Percentiles rank a stretch among this genome's conserved stretches.
Evolutionary conservation across 306 rosid species (phyloP).

Genomic region (Benincasa hispida): DNA sequence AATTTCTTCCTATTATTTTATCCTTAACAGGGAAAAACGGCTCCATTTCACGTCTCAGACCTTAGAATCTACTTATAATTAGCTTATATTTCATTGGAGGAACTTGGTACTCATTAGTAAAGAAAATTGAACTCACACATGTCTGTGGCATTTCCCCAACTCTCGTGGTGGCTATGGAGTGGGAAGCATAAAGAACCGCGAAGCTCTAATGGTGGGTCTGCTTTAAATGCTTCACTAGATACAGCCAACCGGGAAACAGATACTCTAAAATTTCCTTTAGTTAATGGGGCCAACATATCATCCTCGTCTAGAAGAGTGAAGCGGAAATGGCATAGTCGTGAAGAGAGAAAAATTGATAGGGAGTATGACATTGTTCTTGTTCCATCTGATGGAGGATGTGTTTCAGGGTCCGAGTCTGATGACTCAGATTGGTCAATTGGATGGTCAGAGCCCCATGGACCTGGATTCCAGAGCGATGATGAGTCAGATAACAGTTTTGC

Average conservation of each 20-base stretch:
- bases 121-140: constrained; percentile 14
- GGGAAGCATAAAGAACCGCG: constrained; percentile 70
- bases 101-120: constrained; percentile 1
- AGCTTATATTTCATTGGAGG: background rate
- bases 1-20: background rate
- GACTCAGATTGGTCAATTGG: constrained; percentile 96
- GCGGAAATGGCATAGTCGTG: constrained; percentile 80
- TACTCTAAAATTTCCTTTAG: constrained; percentile 54
- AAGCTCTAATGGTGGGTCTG: constrained; percentile 37
- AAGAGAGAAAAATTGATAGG: constrained; percentile 69
- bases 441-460: constrained; percentile 94
- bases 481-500: constrained; percentile 65
- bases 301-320: constrained; percentile 69
- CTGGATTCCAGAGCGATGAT: constrained; percentile 73
- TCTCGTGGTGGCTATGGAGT: constrained; percentile 89
- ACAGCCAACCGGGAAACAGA: constrained; percentile 55
- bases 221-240: constrained; percentile 41
- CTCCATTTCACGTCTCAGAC: background rate
- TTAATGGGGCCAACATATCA: constrained; percentile 30
- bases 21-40: background rate
- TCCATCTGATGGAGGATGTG: constrained; percentile 85
- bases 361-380: constrained; percentile 85
- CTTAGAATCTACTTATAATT: background rate
- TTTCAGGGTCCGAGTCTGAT: constrained; percentile 79
- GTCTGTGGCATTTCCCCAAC: constrained; percentile 77